Evolutionary conservation across 108 stramenopile species (phyloP), one percentile per base, ranked within the genome.

Genomic region (Nannochloropsis oceanica): DNA sequence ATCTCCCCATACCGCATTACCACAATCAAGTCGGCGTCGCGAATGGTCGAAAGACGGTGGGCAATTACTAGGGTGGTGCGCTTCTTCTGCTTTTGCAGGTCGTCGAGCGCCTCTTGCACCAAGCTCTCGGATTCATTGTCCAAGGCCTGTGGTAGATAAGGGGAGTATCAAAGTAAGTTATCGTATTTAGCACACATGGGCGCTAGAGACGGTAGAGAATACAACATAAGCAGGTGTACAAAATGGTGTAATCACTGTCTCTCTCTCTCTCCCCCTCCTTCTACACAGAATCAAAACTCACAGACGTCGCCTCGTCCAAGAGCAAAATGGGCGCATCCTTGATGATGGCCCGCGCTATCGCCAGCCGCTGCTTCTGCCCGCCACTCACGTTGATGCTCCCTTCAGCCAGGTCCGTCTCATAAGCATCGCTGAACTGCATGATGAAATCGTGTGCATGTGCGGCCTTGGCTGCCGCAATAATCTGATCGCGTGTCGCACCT

Each of bases 241-340:
- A 34, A 34, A 1, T 3, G 1, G 34, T 5, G 5, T 34, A 34
- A 1, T 5, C 34, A 34, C 34, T 5, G 2, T 34, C 34, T 34
- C 34, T 5, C 34, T 34, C 34, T 5, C 34, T 34, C 34, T 5
- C 34, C 34, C 34, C 34, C 34, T 34, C 34, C 34, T 34, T 34
- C 34, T 34, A 5, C 1, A 5, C 79, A 25, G 79, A 79, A 79
- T 25, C 79, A 44, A 12, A 25, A 3, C 26, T 81, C 26, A 27
- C 96, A 27, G 89, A 89, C 42, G 91, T 92, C n/a, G 90, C 89
- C 87, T 95, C 95, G 82, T 96, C 96, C 11, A 97, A 91, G 11
- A 97, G 89, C 0, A 97, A 90, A n/a, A 97, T 91, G 1, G 92
- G 89, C n/a, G 90, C 90, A 81, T 89, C 86, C 27, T 88, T 89